Percentiles rank a stretch among this genome's conserved stretches.
Evolutionary conservation across 2,329 filamentous ascomycete genomes (phyloP).

Genomic region (Trichoderma oligosporum): DNA sequence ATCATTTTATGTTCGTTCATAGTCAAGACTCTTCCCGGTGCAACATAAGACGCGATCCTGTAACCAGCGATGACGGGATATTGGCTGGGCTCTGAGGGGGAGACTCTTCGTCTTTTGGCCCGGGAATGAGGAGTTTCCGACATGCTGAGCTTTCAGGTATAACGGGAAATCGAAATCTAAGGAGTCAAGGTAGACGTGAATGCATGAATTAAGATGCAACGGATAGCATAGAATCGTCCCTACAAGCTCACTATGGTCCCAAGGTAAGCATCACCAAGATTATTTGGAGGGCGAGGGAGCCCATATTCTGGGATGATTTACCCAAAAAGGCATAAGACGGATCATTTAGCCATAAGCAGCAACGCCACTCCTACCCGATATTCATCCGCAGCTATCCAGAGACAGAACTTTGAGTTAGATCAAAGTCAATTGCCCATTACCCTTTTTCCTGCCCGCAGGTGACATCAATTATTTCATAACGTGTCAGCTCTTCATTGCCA

Average conservation of each 20-base stretch:
- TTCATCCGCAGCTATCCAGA: neutral
- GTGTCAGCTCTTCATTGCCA: neutral
- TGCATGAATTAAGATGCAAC: neutral
- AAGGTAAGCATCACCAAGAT: neutral
- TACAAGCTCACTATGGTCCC: neutral
- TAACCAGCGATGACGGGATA: slow-evolving; percentile 10
- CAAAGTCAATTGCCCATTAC: neutral
- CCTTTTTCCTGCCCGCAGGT: neutral
- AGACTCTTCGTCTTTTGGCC: neutral
- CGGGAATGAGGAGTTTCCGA: neutral
- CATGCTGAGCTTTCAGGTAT: neutral
- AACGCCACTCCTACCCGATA: slow-evolving; percentile 10
- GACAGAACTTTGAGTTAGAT: neutral
- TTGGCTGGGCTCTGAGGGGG: neutral
- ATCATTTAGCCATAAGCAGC: slow-evolving; percentile 5
- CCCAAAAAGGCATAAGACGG: slow-evolving; percentile 1
- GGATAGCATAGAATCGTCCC: neutral
- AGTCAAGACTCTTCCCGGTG: neutral
- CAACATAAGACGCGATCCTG: slow-evolving; percentile 3
- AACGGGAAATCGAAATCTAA: no score
- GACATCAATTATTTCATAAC: neutral
- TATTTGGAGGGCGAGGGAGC: neutral
- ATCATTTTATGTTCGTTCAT: slow-evolving; percentile 6
- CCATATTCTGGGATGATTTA: neutral
- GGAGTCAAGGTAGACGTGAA: no score